Evolutionary conservation across 805 yeast species (phyloP), one percentile per base, ranked within the genome.

Genomic region (Limtongozyma cylindracea): DNA sequence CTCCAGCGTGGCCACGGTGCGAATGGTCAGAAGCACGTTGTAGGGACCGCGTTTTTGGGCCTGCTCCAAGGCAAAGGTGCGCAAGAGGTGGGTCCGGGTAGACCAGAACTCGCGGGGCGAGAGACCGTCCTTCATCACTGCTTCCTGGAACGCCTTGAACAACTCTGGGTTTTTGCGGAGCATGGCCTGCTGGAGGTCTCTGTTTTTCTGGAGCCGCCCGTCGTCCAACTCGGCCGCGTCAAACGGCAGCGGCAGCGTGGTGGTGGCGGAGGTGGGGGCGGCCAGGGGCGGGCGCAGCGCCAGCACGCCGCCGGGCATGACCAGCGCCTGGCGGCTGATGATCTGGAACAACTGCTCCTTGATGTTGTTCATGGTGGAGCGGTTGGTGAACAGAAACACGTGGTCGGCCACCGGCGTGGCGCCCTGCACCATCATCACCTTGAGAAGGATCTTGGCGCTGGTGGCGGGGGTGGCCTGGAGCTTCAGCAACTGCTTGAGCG

Each of bases 41-140:
- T 82, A 88, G 0, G 93, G 88, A 1, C 98, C 98, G 22, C 71
- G 55, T 30, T 74, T 73, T 38, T 88, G 98, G 11, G 78, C 61
- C 10, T 64, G 60, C 6, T 84, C 62, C 29, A 88, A 57, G 1
- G 95, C 94, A 46, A 62, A 77, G 0, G 94, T 78, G 24, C 96
- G 50, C 24, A 88, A 44, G 13, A 72, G 53, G 33, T 77, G 76
- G 8, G 80, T 50, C 30, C 95, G 49, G 5, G 82, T 69, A 1
- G 66, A 54, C 95, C 95, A 82, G 42, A 82, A 82, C 33, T 80
- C 78, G 18, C 61, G 61, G 0, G 91, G 76, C 4, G 77, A 69
- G 20, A 84, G 46, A 10, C 76, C 72, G 23, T 60, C 58, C 26
- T 66, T 59, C 28, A 80, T 77, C 5, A 88, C 95, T 0, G 93